These are phyloP conservation scores for Talaromyces sp. DNA, from an alignment of 2,329 filamentous ascomycete genomes.

Conservation along the genomic window DNA sequence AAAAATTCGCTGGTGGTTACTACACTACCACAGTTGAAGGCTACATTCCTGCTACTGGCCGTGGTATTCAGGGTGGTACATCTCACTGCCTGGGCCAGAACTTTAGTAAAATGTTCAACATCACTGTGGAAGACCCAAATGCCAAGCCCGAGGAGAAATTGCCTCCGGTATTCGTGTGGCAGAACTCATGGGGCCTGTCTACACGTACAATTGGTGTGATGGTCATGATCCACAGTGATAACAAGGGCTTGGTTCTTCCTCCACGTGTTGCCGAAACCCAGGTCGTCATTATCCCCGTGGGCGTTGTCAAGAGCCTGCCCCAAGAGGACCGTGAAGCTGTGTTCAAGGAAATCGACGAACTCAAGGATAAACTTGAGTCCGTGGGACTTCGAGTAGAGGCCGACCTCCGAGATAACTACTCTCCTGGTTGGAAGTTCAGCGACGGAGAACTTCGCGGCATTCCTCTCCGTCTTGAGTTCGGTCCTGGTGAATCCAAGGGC, in stretches of 20 bases:
- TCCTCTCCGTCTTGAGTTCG: conserved; percentile 89
- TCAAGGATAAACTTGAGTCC: conserved; percentile 65
- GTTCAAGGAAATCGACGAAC: conserved; percentile 67
- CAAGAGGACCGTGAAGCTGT: conserved; percentile 74
- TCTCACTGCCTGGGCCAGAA: conserved; percentile 95
- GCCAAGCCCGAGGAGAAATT: conserved; percentile 69
- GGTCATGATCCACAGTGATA: conserved; percentile 96
- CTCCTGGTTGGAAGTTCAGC: conserved; percentile 97
- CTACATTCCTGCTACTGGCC: conserved; percentile 91
- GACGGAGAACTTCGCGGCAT: conserved; percentile 98
- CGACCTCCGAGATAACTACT: conserved; percentile 84
- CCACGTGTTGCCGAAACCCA: conserved; percentile 85
- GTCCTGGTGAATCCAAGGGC: conserved; percentile 86
- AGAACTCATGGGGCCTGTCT: conserved; percentile 98
- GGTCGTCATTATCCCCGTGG: conserved; percentile 83
- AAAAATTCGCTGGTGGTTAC: conserved; percentile 94
- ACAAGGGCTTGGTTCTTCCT: conserved; percentile 90
- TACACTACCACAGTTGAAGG: conserved; percentile 97
- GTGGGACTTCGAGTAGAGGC: conserved; percentile 73
- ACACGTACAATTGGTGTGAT: conserved; percentile 97
- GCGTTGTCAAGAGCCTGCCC: conserved; percentile 81
- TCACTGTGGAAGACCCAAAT: conserved; percentile 86
- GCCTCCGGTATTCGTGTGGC: conserved; percentile 83
- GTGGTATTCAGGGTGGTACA: conserved; percentile 93
- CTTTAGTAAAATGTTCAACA: conserved; percentile 99